Percentiles rank a stretch among this genome's conserved stretches.
phyloP scores from a whole-genome alignment of 129 eudicot species.

The Deinandra increscens region DNA sequence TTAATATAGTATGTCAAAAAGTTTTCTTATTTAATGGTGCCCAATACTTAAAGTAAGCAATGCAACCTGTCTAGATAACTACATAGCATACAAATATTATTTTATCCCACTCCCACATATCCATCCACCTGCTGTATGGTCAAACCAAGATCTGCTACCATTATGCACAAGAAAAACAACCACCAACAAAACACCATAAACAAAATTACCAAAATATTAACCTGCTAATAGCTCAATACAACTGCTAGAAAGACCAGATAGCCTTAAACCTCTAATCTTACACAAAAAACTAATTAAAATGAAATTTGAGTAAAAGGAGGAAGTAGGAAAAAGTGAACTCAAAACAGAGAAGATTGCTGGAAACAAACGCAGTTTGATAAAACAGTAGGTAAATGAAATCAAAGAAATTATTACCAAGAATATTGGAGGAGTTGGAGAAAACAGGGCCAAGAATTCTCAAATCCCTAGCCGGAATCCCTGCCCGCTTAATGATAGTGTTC shows the following conservation, averaged over 20 bases:
- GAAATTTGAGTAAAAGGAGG: neutral
- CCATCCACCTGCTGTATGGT: too few relatives aligned
- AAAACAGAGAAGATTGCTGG: neutral
- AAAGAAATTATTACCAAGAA: slow-evolving; percentile 61
- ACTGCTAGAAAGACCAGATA: neutral
- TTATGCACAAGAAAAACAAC: too few relatives aligned
- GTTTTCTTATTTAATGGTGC: neutral
- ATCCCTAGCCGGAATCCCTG: slow-evolving; percentile 87
- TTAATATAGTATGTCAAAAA: neutral
- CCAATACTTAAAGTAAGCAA: neutral
- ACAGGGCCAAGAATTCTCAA: slow-evolving; percentile 94
- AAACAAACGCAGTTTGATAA: neutral
- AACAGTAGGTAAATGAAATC: too few relatives aligned
- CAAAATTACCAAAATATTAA: neutral
- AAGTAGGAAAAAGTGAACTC: neutral
- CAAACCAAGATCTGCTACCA: too few relatives aligned
- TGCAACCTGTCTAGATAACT: neutral
- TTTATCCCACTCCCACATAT: too few relatives aligned
- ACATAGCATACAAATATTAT: neutral
- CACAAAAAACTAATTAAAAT: neutral
- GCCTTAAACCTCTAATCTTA: too few relatives aligned
- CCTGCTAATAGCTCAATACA: neutral
- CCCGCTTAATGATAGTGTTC: slow-evolving; percentile 68
- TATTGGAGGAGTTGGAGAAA: slow-evolving; percentile 88
- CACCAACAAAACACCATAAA: neutral